Evolutionary conservation across 177 flowering plant genomes (phyloP), one percentile per base, ranked within the genome.

Genomic region (Vitis hybrid): DNA sequence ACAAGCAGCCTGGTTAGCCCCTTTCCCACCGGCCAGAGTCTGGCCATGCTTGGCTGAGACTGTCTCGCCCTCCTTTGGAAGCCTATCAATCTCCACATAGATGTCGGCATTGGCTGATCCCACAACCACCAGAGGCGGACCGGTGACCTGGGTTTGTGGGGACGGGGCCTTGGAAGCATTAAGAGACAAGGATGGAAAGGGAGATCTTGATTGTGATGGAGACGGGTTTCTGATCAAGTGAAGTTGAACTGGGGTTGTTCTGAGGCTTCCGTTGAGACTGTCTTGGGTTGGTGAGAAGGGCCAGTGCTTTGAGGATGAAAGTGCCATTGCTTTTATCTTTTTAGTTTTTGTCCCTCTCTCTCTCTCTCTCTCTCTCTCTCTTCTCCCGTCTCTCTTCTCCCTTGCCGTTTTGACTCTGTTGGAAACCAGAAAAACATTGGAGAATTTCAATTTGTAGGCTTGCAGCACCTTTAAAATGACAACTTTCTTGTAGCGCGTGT

Each of bases 41-140:
- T 87, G 90, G 1, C 97, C 92, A 3, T 82, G 73, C 61, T 79
- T 82, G 56, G 98, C 98, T 0, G 98, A 86, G 48, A 94, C 78
- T 29, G 98, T 94, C 82, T 94, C 99, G 1, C 99, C 97, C 74
- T 82, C 89, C 50, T 59, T 73, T 1, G 98, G 99, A 2, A 94
- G 77, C 51, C 98, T 71, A 4, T 89, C 88, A 50, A 94, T 89
- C 74, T 94, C 99, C 14, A 93, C 90, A 56, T 86, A 94, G 64
- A 94, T 90, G 70, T 94, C 99, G 2, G 96, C 96, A 69, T 93
- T 94, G 68, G 99, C 99, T 4, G 98, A 93, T 10, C 99, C 98
- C 51, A 92, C 97, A 2, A 94, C 98, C n/a, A 94, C 97, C 2
- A 94, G 72, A 16, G 90, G 94, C 8, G 83, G 83, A 51, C 59